These are phyloP conservation scores for Angomonas ambiguus DNA, from an alignment of 208 protist species.

Conservation along the genomic window DNA sequence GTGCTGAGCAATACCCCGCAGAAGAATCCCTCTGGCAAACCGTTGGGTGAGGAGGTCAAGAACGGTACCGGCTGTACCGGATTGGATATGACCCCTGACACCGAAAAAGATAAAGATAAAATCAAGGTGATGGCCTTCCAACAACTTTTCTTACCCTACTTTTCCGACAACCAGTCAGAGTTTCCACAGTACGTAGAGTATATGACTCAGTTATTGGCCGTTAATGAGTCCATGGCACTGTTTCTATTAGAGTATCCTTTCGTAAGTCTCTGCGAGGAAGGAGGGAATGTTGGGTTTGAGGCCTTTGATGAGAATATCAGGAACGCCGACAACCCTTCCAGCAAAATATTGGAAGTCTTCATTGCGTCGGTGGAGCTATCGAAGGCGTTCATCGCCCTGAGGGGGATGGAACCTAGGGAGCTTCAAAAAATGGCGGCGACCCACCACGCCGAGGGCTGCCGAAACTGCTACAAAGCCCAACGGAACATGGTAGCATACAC, in stretches of 20 bases:
- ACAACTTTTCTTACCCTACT: too few species aligned
- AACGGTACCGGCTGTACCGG: too few species aligned
- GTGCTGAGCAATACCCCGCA: slow-evolving; percentile 19
- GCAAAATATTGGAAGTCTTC: background rate
- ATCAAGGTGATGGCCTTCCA: too few species aligned
- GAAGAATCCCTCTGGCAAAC: slow-evolving; percentile 24
- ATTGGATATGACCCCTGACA: too few species aligned
- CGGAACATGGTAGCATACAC: background rate
- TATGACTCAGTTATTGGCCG: too few species aligned
- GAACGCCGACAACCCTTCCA: background rate
- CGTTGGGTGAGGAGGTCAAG: too few species aligned
- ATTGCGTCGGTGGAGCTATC: background rate
- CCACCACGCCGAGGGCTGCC: background rate
- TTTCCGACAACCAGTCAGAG: too few species aligned
- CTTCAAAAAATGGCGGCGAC: background rate
- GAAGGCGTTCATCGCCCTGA: background rate
- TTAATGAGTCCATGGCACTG: background rate
- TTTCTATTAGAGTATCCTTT: background rate
- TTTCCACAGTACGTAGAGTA: too few species aligned
- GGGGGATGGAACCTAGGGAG: background rate
- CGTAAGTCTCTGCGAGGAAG: background rate
- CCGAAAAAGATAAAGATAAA: too few species aligned
- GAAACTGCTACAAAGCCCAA: background rate
- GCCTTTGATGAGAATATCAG: background rate
- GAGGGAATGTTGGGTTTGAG: background rate